Evolutionary conservation across 495 filamentous ascomycete species (phyloP), one percentile per base, ranked within the genome.

Genomic region (Daldinia concentrica): DNA sequence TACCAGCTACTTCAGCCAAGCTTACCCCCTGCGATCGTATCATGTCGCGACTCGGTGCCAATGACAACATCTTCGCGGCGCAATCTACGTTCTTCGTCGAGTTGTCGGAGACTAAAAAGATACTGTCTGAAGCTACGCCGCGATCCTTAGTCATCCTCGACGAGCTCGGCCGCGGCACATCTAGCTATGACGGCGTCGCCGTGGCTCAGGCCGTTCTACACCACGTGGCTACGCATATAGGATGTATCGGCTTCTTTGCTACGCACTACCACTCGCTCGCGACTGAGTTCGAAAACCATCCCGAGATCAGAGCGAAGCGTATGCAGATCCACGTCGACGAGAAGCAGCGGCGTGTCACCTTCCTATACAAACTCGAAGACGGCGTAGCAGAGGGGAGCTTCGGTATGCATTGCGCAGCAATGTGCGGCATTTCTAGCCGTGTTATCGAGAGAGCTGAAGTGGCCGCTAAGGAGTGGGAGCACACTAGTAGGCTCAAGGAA

Each of bases 21-120:
- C 82, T 99, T 32, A 98, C 96, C 0, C 94, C 95, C 0, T 86
- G 95, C 30, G 96, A 99, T 78, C 92, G 95, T 48, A 98, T 99
- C 84, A 99, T 99, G 96, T 97, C 94, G 5, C 93, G 96, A 24
- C 91, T 99, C 0, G 96, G 96, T 14, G 96, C 96, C 54, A 97
- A 98, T 76, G 95, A 99, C 86, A 97, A 98, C 80, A 98, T 99
- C 78, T 98, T 99, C 76, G 96, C 95, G 24, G 93, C 95, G 3
- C 96, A 99, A 80, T 94, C 91, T 26, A 99, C 95, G 32, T 99
- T 99, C 86, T 98, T 99, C 78, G 95, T 99, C 54, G 95, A 99
- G 79, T 85, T 99, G 7, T 92, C 94, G 4, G 96, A 99, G 76
- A 99, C 95, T 8, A 97, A 98, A 82, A 98, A 98, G 84, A 99